Conservation (phyloP, 805 yeast genomes). For the Barnettozyma sp. region DNA sequence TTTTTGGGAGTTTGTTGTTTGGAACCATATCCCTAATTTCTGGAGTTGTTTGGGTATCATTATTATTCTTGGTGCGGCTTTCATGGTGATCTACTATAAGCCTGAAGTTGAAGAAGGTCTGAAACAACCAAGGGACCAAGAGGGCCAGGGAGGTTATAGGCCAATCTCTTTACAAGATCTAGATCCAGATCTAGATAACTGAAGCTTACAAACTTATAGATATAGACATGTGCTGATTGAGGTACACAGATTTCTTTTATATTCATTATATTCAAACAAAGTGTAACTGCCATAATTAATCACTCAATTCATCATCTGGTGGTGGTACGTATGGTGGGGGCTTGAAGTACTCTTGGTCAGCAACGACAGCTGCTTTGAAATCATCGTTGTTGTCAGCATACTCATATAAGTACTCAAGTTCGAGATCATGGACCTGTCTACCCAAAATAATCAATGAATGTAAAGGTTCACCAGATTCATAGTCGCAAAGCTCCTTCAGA, state of each 20-base stretch:
- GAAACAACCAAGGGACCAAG: background rate
- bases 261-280: no score
- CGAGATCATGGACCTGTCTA: conserved; percentile 89
- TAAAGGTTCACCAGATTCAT: conserved; percentile 90
- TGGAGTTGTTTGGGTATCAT: conserved; percentile 64
- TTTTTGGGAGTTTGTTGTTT: conserved; percentile 63
- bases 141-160: background rate
- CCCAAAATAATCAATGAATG: conserved; percentile 91
- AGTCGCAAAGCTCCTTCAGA: conserved; percentile 63
- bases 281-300: no score
- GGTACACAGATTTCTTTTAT: no score
- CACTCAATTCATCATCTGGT: conserved; percentile 30
- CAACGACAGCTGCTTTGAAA: conserved; percentile 37
- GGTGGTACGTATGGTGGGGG: conserved; percentile 63
- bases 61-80: conserved; percentile 61
- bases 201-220: no score
- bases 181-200: background rate
- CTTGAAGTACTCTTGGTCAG: conserved; percentile 64
- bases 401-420: conserved; percentile 74
- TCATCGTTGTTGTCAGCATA: conserved; percentile 57
- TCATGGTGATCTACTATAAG: conserved; percentile 49
- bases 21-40: conserved; percentile 65
- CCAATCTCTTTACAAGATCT: background rate
- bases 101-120: conserved; percentile 30
- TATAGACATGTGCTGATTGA: no score